phyloP scores from a whole-genome alignment of 495 filamentous ascomycete genomes.

The Hypoxylon intermedium region DNA sequence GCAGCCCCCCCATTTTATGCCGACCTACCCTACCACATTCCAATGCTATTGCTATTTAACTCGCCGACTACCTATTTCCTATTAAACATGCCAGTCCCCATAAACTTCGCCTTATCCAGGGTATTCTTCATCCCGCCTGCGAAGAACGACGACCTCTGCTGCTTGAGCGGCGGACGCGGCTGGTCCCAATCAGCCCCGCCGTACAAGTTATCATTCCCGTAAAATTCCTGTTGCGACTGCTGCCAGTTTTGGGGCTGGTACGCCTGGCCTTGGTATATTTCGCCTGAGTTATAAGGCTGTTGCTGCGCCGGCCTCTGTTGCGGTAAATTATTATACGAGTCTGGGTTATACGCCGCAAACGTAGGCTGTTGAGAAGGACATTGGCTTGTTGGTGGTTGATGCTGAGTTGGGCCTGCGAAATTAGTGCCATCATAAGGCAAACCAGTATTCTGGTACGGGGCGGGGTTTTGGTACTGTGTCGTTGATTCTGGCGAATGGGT shows the following conservation, averaged over 20 bases:
- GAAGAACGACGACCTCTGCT: constrained; percentile 42
- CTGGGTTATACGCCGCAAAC: constrained; percentile 39
- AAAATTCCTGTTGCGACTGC: constrained; percentile 30
- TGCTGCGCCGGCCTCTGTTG: constrained; percentile 1
- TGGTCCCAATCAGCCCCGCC: constrained; percentile 28
- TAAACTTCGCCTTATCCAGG: constrained; percentile 39
- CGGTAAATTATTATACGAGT: constrained; percentile 14
- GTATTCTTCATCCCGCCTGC: constrained; percentile 40
- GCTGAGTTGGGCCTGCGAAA: constrained; percentile 7
- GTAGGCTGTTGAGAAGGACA: constrained; percentile 24
- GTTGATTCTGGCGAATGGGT: constrained; percentile 22
- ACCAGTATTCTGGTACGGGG: constrained; percentile 24
- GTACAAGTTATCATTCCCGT: constrained; percentile 27
- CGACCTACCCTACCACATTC: background rate
- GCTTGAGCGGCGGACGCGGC: constrained; percentile 26
- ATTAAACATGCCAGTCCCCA: constrained; percentile 38
- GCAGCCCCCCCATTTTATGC: too few species aligned
- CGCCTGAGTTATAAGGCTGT: constrained; percentile 16
- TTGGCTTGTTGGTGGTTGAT: constrained; percentile 16
- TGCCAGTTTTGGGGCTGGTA: constrained; percentile 37
- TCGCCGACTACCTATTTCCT: constrained; percentile 13
- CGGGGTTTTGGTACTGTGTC: constrained; percentile 13
- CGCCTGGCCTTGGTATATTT: constrained; percentile 20
- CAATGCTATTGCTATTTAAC: background rate
- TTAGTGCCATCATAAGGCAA: constrained; percentile 19